Conservation (phyloP, 345 rosid genomes). For the Hibiscus trionum region DNA sequence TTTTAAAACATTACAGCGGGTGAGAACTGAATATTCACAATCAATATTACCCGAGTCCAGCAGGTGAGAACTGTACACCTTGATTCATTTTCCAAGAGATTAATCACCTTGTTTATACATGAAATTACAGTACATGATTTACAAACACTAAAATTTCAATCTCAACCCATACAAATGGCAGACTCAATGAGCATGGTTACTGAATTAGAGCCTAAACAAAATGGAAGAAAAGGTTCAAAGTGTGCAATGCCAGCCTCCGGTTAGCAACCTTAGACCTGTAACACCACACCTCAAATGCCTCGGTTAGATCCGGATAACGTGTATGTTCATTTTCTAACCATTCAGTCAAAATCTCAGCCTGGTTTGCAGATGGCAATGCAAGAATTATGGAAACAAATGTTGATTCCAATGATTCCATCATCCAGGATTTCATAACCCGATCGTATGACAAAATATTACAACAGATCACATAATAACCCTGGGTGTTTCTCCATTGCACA, state of each 20-base stretch:
- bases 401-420: conserved; percentile 47
- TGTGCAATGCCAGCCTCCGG: conserved; percentile 43
- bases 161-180: conserved; percentile 4
- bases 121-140: conserved; percentile 10
- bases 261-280: conserved; percentile 69
- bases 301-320: conserved; percentile 74
- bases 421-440: no score
- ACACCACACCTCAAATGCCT: conserved; percentile 93
- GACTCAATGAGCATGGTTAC: conserved; percentile 9
- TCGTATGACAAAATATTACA: no score
- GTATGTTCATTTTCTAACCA: conserved; percentile 56
- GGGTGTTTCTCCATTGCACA: no score
- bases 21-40: no score
- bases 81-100: background rate
- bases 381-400: conserved; percentile 64
- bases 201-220: conserved; percentile 10
- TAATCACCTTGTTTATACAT: conserved; percentile 15
- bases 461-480: no score
- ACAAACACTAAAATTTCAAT: background rate
- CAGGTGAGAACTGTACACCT: background rate
- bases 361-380: conserved; percentile 73
- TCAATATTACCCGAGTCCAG: no score
- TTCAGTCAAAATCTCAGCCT: conserved; percentile 70
- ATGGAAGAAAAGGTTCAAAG: background rate
- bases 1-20: no score